These are phyloP conservation scores for Aspergillus cristatus DNA, from an alignment of 495 filamentous ascomycete genomes.

Conservation along the genomic window DNA sequence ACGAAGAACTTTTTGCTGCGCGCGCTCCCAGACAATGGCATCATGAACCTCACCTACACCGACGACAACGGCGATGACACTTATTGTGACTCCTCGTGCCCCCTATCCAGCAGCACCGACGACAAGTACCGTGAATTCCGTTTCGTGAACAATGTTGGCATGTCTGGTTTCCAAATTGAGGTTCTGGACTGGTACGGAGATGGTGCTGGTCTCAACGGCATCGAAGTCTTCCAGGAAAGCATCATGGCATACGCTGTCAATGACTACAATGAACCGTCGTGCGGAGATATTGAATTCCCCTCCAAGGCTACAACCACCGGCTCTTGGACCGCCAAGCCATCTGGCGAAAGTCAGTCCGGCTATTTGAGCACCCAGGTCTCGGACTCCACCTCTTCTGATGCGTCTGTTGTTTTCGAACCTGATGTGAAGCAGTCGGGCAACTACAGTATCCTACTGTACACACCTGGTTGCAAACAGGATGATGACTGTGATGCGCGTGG, in stretches of 20 bases:
- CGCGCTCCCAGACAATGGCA: conserved; percentile 73
- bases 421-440: conserved; percentile 84
- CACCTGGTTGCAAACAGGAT: conserved; percentile 80
- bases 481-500: conserved; percentile 66
- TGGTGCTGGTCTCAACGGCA: conserved; percentile 79
- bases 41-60: conserved; percentile 91
- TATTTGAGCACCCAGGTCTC: conserved; percentile 65
- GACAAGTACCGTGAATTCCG: conserved; percentile 77
- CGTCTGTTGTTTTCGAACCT: conserved; percentile 67
- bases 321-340: conserved; percentile 58
- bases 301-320: conserved; percentile 61
- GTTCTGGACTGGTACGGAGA: conserved; percentile 76
- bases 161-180: conserved; percentile 81
- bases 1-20: conserved; percentile 80
- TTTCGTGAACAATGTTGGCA: conserved; percentile 80
- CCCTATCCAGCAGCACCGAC: conserved; percentile 56
- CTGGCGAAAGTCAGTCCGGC: conserved; percentile 53
- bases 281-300: conserved; percentile 53
- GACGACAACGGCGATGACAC: conserved; percentile 56
- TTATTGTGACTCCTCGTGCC: conserved; percentile 69
- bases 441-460: conserved; percentile 81
- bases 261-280: conserved; percentile 81
- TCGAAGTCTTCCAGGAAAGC: conserved; percentile 86
- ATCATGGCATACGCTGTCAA: conserved; percentile 78
- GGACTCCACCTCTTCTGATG: conserved; percentile 39